These are phyloP conservation scores for Bothriochloa decipiens DNA, from an alignment of 176 grass and related monocot genomes.

Conservation along the genomic window DNA sequence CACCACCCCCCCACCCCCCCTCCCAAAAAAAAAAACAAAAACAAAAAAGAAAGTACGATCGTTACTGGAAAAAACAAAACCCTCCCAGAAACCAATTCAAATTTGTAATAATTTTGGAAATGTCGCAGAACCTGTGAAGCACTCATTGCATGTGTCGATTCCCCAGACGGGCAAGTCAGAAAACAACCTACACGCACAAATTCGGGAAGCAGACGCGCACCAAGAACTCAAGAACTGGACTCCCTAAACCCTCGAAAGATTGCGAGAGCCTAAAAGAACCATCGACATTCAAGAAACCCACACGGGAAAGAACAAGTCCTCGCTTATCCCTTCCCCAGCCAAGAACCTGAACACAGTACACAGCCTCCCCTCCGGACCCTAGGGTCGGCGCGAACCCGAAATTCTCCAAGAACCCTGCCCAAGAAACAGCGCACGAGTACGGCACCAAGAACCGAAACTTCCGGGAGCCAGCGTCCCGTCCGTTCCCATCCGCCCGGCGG, in stretches of 20 bases:
- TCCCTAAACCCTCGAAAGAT: conserved; percentile 11
- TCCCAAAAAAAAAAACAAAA: neutral
- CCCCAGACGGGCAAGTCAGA: neutral
- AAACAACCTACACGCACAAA: neutral
- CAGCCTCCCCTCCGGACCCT: neutral
- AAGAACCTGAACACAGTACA: neutral
- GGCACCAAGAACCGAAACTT: neutral
- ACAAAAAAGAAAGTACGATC: neutral
- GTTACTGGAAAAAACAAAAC: neutral
- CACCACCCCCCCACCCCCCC: no score
- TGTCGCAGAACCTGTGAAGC: neutral
- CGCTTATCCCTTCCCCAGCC: neutral
- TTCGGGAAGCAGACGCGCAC: neutral
- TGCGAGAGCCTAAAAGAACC: neutral
- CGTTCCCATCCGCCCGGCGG: neutral
- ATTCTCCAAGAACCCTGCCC: neutral
- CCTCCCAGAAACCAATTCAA: neutral
- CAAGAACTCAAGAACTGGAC: neutral
- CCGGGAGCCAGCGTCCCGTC: neutral
- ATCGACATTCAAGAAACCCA: neutral
- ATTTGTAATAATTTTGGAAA: neutral
- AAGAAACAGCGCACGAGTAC: neutral
- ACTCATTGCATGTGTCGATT: neutral
- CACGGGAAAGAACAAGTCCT: neutral
- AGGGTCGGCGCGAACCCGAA: conserved; percentile 10